A percentile compares a stretch with the other conserved stretches of the same genome.
Conservation (phyloP, 192 early-diverging fungal species). For the Podila clonocystis region DNA sequence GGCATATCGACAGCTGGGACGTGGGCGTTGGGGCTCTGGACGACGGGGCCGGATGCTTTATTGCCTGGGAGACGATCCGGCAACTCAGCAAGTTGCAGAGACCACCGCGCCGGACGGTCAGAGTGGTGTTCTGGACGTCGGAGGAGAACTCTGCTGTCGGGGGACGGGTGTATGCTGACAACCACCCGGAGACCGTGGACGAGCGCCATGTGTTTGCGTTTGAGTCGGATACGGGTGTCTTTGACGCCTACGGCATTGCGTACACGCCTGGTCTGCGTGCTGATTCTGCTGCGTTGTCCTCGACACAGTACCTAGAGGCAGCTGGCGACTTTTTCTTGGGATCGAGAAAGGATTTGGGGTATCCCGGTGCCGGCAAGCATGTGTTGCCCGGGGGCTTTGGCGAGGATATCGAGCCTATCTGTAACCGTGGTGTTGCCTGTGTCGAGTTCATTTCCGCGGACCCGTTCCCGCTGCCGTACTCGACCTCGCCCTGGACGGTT, state of each 20-base stretch:
- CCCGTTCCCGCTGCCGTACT: slow-evolving; percentile 52
- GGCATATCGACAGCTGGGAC: slow-evolving; percentile 59
- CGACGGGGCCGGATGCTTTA: slow-evolving; percentile 66
- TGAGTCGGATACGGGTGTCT: slow-evolving; percentile 68
- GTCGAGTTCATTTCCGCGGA: slow-evolving; percentile 55
- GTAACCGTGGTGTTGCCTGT: slow-evolving; percentile 63
- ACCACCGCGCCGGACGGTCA: slow-evolving; percentile 57
- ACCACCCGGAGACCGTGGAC: slow-evolving; percentile 26
- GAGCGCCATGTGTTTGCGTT: slow-evolving; percentile 61
- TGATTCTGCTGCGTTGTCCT: background rate
- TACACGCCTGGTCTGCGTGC: slow-evolving; percentile 36
- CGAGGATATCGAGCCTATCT: slow-evolving; percentile 60
- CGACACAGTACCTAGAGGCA: slow-evolving; percentile 12
- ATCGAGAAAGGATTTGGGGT: slow-evolving; percentile 37
- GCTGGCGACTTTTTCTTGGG: slow-evolving; percentile 41
- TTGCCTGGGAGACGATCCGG: slow-evolving; percentile 55
- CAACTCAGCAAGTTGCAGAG: slow-evolving; percentile 20
- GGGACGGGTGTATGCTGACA: slow-evolving; percentile 53
- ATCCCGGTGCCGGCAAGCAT: slow-evolving; percentile 54
- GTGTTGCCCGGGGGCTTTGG: slow-evolving; percentile 53
- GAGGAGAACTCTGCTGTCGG: slow-evolving; percentile 65
- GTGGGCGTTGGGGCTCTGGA: slow-evolving; percentile 65
- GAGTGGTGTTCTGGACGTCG: slow-evolving; percentile 68
- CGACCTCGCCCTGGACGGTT: slow-evolving; percentile 27
- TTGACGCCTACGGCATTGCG: slow-evolving; percentile 65